A percentile compares a stretch with the other conserved stretches of the same genome.
These are phyloP conservation scores for Malassezia dermatis DNA, from an alignment of 1,284 basidiomycete species.

Conservation along the genomic window DNA sequence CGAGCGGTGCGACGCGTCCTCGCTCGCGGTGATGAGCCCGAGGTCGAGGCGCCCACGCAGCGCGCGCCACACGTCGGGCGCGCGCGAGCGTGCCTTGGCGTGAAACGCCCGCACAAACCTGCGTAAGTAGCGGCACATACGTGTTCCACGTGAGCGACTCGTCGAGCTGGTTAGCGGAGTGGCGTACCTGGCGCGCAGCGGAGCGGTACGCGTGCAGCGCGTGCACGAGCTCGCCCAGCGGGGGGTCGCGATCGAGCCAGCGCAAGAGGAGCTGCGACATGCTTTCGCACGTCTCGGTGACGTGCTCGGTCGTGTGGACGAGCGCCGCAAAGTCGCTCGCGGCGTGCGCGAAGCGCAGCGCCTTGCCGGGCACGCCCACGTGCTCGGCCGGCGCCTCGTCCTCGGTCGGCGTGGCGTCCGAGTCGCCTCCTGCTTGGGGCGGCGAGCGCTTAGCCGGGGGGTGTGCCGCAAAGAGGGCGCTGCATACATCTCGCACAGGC, in stretches of 20 bases:
- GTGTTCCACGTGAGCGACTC: slow-evolving; percentile 9
- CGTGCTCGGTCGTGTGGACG: slow-evolving; percentile 20
- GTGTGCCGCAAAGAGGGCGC: background rate
- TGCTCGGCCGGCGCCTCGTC: slow-evolving; percentile 6
- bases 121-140: slow-evolving; percentile 5
- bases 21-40: slow-evolving; percentile 8
- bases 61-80: background rate
- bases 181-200: background rate
- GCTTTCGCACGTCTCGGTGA: slow-evolving; percentile 21
- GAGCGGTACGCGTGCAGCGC: slow-evolving; percentile 1
- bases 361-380: background rate
- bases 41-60: slow-evolving; percentile 2
- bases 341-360: slow-evolving; percentile 16
- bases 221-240: slow-evolving; percentile 8
- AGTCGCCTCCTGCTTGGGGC: background rate
- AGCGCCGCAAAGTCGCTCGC: slow-evolving; percentile 19
- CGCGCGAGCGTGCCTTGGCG: background rate
- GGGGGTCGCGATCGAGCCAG: slow-evolving; percentile 8
- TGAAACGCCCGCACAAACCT: slow-evolving; percentile 4
- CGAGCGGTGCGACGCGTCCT: slow-evolving; percentile 10
- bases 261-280: slow-evolving; percentile 22
- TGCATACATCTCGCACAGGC: slow-evolving; percentile 14
- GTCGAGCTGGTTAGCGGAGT: background rate
- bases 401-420: slow-evolving; percentile 22
- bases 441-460: background rate